Percentiles rank a stretch among this genome's conserved stretches.
phyloP scores from a whole-genome alignment of 164 flowering plant species.

The Pachysandra terminalis region DNA sequence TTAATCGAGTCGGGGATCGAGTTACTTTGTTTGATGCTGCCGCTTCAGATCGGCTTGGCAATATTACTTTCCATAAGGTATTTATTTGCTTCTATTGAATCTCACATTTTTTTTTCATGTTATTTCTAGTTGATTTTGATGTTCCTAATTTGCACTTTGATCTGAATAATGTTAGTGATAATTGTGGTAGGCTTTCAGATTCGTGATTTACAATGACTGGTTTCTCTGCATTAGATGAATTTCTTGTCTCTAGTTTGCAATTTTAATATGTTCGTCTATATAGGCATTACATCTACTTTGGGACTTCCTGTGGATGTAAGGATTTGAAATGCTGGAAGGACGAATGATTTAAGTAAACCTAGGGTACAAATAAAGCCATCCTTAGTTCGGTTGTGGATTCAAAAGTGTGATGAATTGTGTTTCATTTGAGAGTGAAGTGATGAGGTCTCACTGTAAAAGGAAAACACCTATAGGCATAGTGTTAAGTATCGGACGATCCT shows the following conservation, averaged over 20 bases:
- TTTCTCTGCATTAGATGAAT: not conserved
- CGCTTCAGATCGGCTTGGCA: slow-evolving; percentile 79
- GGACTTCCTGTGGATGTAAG: not conserved
- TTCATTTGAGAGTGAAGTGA: not conserved
- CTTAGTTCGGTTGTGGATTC: not conserved
- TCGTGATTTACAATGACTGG: not conserved
- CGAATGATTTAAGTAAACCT: not conserved
- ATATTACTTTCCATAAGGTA: slow-evolving; percentile 94
- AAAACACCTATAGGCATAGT: not conserved
- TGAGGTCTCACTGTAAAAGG: not conserved
- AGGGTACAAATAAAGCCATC: not conserved
- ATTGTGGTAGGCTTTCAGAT: not conserved
- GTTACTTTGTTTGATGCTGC: slow-evolving; percentile 88
- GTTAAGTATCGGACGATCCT: no score
- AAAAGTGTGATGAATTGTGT: not conserved
- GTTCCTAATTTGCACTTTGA: not conserved
- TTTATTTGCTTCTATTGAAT: not conserved
- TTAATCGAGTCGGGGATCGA: slow-evolving; percentile 63
- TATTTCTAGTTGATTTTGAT: not conserved
- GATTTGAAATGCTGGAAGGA: not conserved
- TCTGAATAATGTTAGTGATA: not conserved
- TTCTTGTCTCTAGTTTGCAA: not conserved
- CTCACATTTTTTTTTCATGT: not conserved
- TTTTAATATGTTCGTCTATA: no score
- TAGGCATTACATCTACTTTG: no score